phyloP scores from a whole-genome alignment of 495 filamentous ascomycete species.

The Clavariopsis aquatica region DNA sequence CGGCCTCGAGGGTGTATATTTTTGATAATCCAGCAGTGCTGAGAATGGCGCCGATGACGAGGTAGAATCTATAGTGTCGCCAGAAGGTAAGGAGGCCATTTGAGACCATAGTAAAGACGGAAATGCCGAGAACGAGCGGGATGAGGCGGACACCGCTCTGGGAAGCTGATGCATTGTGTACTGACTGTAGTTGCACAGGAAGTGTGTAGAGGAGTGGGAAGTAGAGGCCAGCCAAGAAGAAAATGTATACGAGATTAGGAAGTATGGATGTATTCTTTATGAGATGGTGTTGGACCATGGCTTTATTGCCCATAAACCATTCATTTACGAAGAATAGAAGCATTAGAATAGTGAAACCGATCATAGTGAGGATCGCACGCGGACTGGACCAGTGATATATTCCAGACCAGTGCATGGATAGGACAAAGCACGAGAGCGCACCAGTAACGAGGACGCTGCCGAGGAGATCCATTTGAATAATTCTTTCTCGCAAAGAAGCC shows the following conservation, averaged over 20 bases:
- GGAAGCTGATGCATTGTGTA: slow-evolving; percentile 29
- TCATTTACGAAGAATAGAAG: slow-evolving; percentile 32
- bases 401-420: slow-evolving; percentile 41
- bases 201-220: slow-evolving; percentile 40
- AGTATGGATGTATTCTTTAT: slow-evolving; percentile 19
- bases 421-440: slow-evolving; percentile 36
- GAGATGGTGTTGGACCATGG: slow-evolving; percentile 34
- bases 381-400: slow-evolving; percentile 39
- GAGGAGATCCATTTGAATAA: slow-evolving; percentile 37
- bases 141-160: slow-evolving; percentile 39
- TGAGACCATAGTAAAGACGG: slow-evolving; percentile 22
- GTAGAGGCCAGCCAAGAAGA: slow-evolving; percentile 34
- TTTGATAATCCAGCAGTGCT: slow-evolving; percentile 25
- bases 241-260: slow-evolving; percentile 19
- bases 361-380: slow-evolving; percentile 50
- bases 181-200: slow-evolving; percentile 43
- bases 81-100: slow-evolving; percentile 24
- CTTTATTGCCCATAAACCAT: slow-evolving; percentile 23
- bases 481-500: slow-evolving; percentile 39
- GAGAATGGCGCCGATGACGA: slow-evolving; percentile 30
- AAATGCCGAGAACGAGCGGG: slow-evolving; percentile 30
- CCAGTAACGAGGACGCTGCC: slow-evolving; percentile 34
- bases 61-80: slow-evolving; percentile 34
- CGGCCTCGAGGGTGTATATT: slow-evolving; percentile 36
- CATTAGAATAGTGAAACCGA: slow-evolving; percentile 41